Evolutionary conservation across 2,329 filamentous ascomycete species (phyloP).

Genomic region (Ophiostoma ulmi): DNA sequence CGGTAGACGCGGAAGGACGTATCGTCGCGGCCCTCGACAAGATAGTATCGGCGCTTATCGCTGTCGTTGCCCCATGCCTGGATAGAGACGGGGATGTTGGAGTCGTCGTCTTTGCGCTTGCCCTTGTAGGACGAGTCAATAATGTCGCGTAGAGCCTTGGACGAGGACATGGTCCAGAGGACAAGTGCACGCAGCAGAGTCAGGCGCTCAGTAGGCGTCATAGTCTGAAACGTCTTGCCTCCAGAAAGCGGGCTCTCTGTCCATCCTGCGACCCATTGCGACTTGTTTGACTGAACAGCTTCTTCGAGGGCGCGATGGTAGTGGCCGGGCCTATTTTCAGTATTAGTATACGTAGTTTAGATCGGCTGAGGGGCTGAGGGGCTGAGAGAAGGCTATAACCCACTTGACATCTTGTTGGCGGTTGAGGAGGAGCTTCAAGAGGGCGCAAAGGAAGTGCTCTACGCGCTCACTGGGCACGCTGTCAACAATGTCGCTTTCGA

Average conservation of each 20-base stretch:
- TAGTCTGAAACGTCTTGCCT: constrained; percentile 71
- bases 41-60: constrained; percentile 86
- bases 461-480: constrained; percentile 73
- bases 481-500: constrained; percentile 80
- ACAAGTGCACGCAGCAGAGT: constrained; percentile 76
- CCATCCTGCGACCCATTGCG: constrained; percentile 86
- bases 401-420: constrained; percentile 99
- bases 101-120: constrained; percentile 68
- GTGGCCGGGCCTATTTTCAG: constrained; percentile 68
- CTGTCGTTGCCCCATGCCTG: constrained; percentile 67
- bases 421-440: constrained; percentile 84
- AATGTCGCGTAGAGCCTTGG: constrained; percentile 72
- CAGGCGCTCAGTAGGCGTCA: constrained; percentile 79
- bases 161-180: constrained; percentile 84
- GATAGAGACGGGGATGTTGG: constrained; percentile 78
- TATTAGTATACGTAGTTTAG: constrained; percentile 37
- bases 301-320: constrained; percentile 92
- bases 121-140: constrained; percentile 76
- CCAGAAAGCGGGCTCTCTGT: constrained; percentile 77
- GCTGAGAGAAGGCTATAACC: constrained; percentile 34
- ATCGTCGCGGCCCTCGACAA: constrained; percentile 90
- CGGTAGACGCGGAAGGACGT: constrained; percentile 91
- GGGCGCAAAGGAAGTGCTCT: constrained; percentile 81
- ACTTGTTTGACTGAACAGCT: constrained; percentile 75
- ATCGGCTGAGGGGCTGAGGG: neutral